A percentile compares a stretch with the other conserved stretches of the same genome.
phyloP scores from a whole-genome alignment of 441 rosid genomes.

The Populus trichocarpa region DNA sequence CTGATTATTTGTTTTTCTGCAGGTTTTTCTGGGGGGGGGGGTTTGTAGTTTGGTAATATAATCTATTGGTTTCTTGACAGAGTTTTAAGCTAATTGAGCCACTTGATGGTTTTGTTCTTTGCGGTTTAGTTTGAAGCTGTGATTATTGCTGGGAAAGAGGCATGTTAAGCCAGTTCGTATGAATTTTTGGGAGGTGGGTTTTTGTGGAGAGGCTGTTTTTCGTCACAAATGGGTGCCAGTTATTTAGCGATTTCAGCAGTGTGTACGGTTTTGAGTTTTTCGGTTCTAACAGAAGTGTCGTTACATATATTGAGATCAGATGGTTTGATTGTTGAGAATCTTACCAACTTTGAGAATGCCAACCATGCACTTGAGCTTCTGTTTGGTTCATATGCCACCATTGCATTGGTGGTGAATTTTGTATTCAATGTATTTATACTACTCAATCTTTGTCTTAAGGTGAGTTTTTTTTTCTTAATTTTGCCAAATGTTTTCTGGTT shows the following conservation, averaged over 20 bases:
- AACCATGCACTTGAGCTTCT: conserved; percentile 57
- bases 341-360: conserved; percentile 44
- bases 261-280: conserved; percentile 69
- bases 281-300: conserved; percentile 70
- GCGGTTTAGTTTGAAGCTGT: background rate
- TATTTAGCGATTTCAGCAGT: conserved; percentile 60
- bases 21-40: background rate
- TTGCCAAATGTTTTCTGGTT: background rate
- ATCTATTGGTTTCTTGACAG: background rate
- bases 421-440: conserved; percentile 74
- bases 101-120: background rate
- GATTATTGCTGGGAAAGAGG: conserved; percentile 13
- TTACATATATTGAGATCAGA: conserved; percentile 54
- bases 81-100: conserved; percentile 6
- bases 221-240: conserved; percentile 59
- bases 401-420: conserved; percentile 68
- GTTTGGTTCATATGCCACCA: conserved; percentile 59
- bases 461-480: conserved; percentile 21
- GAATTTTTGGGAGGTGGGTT: conserved; percentile 41
- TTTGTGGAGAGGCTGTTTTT: conserved; percentile 30
- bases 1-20: background rate
- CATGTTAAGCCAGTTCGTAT: conserved; percentile 37
- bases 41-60: background rate
- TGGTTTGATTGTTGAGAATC: conserved; percentile 49
- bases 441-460: conserved; percentile 80